phyloP scores from a whole-genome alignment of 352 stramenopile species.

The Phytophthora palmivora region DNA sequence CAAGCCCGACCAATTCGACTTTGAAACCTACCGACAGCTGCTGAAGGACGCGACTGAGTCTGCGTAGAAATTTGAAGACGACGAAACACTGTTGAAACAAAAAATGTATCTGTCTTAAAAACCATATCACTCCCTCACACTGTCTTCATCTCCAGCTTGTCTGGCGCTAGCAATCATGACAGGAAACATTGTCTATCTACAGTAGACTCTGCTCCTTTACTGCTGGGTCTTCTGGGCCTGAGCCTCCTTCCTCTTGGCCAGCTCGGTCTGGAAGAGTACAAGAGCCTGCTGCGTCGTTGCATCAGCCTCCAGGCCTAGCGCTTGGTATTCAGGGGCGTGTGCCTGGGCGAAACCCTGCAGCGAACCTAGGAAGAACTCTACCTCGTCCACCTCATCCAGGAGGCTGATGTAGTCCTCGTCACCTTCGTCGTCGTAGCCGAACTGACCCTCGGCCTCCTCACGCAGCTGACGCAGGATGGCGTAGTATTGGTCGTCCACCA shows the following conservation, averaged over 20 bases:
- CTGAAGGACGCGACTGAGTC: constrained; percentile 38
- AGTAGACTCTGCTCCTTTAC: constrained; percentile 14
- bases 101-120: constrained; percentile 39
- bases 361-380: constrained; percentile 92
- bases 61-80: constrained; percentile 10
- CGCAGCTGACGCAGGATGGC: constrained; percentile 93
- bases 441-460: constrained; percentile 87
- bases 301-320: constrained; percentile 68
- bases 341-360: constrained; percentile 79
- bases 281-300: constrained; percentile 63
- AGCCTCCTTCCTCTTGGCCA: constrained; percentile 56
- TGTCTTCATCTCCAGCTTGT: constrained; percentile 21
- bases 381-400: constrained; percentile 94
- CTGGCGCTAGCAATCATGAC: constrained; percentile 6
- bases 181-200: constrained; percentile 23
- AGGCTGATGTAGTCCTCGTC: constrained; percentile 95
- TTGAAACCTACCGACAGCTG: constrained; percentile 73
- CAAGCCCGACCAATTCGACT: constrained; percentile 83
- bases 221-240: constrained; percentile 36
- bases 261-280: constrained; percentile 62
- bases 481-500: constrained; percentile 94
- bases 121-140: constrained; percentile 28
- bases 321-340: constrained; percentile 62
- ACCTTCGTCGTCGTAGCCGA: constrained; percentile 81
- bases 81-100: constrained; percentile 16